Evolutionary conservation across 371 early-diverging fungal genomes (phyloP), one percentile per base, ranked within the genome.

Genomic region (Mortierella sp.): DNA sequence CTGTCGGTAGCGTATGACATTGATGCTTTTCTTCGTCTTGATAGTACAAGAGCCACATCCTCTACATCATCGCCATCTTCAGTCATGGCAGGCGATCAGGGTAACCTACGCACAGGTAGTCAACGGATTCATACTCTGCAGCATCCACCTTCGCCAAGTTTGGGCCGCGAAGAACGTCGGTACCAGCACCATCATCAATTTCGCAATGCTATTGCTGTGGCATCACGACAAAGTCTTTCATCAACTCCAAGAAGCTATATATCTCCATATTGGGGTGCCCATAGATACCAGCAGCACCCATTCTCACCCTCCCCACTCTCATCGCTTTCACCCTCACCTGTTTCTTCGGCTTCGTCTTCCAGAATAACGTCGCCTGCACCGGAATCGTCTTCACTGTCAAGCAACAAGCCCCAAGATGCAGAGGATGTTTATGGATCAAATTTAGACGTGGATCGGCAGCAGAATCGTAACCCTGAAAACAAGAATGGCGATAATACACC

Each of bases 341-440:
- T 22, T 1, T 68, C 77, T 4, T 78, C 78, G 18, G 16, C 55
- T 1, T 52, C 73, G 8, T 69, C 78, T 3, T 78, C 78, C 3
- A 40, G 77, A 20, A 60, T 72, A 26, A 61, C 62, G 0, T 77
- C 77, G 8, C 77, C 72, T 22, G 24, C 47, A 8, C 58, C 64
- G 3, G 65, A 64, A 11, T 14, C 45, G 3, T 40, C 47, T 0
- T 51, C 68, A 43, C 8, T 40, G 1, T 62, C 22, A 22, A 39
- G 20, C 9, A 35, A 37, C 37, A 60, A 37, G 12, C 24, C 59
- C 3, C 6, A 40, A 8, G 60, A 59, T 20, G 62, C 24, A 18
- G 70, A 63, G 4, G 70, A 62, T 10, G 16, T 10, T 35, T 20
- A 4, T 32, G 30, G 28, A 20, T 16, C n/a, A 9, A 54, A 18